Evolutionary conservation across 495 filamentous ascomycete genomes (phyloP), one percentile per base, ranked within the genome.

Genomic region (Neurospora cerealis): DNA sequence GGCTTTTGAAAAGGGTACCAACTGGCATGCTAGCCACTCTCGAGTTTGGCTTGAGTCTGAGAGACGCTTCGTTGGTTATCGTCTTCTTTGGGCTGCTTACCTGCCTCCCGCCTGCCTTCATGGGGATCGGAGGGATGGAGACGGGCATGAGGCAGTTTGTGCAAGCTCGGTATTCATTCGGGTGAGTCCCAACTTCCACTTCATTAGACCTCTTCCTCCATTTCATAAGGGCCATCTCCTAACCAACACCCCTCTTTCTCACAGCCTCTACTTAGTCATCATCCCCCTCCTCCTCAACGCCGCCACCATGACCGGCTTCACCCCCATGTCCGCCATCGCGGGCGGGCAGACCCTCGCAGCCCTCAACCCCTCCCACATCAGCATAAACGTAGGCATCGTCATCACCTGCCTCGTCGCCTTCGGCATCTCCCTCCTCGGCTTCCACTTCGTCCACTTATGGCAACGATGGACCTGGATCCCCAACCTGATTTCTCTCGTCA

Each of bases 401-500:
- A 87, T 89, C 72, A 83, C 83, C 40, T 85, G 85, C 69, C 77
- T 87, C 3, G 79, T 82, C 19, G 83, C 86, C 34, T 82, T 88
- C 37, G 78, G 79, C 6, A 81, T 85, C 9, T 86, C 84, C 0
- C 83, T 89, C 70, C 79, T 86, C 71, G 87, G 87, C 7, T 88
- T 87, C 76, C 81, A 81, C 21, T 81, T 85, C 21, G 77, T 89
- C 62, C 87, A 88, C 70, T 75, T 86, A 28, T 88, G 85, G 77
- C 84, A 87, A 77, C 85, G 87, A 15, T 89, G 84, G 83, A 83
- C 83, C 19, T 88, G 87, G 87, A 86, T 88, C 38, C 86, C 87
- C 19, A 85, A 84, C 28, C 79, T 88, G 3, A 78, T 88, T 21
- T 81, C 86, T 11, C 80, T 88, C 13, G 77, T 84, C 66, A 83